Evolutionary conservation across 2,329 filamentous ascomycete genomes (phyloP).

Genomic region (Decorospora gaudefroyi): DNA sequence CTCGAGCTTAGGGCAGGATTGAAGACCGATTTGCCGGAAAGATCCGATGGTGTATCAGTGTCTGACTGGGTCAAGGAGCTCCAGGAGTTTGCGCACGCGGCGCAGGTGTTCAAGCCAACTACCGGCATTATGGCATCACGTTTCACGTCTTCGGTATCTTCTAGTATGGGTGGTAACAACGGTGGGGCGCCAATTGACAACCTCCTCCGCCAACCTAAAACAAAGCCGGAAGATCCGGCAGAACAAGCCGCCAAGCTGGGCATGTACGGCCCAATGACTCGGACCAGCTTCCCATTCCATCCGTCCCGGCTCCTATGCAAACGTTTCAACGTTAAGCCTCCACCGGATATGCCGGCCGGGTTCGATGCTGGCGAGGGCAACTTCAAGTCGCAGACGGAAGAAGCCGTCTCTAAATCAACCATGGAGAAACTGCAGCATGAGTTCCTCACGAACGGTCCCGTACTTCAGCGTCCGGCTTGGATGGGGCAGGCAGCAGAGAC

Average conservation of each 20-base stretch:
- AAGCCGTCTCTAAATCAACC: constrained; percentile 59
- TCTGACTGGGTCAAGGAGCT: constrained; percentile 83
- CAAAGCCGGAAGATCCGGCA: constrained; percentile 73
- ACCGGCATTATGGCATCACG: constrained; percentile 90
- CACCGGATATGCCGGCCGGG: constrained; percentile 64
- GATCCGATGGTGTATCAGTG: constrained; percentile 56
- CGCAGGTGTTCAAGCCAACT: constrained; percentile 86
- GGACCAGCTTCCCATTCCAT: constrained; percentile 71
- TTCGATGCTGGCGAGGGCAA: constrained; percentile 43
- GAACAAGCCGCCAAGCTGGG: constrained; percentile 85
- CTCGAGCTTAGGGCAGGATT: constrained; percentile 73
- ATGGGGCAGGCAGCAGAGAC: constrained; percentile 21
- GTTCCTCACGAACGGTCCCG: constrained; percentile 32
- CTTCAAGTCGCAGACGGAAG: constrained; percentile 40
- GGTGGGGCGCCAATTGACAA: constrained; percentile 36
- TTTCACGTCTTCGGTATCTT: constrained; percentile 68
- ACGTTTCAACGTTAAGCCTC: constrained; percentile 83
- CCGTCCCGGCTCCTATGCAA: constrained; percentile 90
- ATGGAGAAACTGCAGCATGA: constrained; percentile 51
- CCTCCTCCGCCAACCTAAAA: constrained; percentile 54
- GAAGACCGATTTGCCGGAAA: constrained; percentile 61
- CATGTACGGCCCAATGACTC: constrained; percentile 91
- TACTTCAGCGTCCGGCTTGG: constrained; percentile 39
- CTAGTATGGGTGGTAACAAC: constrained; percentile 32
- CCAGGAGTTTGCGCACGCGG: constrained; percentile 73